Evolutionary conservation across 495 filamentous ascomycete species (phyloP).

Genomic region (Mycothermus thermophilus): DNA sequence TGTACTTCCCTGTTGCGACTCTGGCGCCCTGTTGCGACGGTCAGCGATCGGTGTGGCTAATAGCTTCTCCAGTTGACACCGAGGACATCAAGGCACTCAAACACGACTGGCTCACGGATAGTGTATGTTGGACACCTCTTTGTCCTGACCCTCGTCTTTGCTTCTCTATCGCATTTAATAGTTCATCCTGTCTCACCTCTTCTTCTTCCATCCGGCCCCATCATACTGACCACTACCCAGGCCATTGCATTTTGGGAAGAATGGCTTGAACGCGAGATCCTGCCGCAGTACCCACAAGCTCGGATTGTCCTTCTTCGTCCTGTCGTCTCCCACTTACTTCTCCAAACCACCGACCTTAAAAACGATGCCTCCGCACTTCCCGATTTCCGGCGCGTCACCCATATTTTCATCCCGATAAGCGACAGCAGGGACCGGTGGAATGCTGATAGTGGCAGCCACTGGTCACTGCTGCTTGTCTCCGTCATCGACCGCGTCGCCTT

Average conservation of each 20-base stretch:
- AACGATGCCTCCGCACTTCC: slow-evolving; percentile 63
- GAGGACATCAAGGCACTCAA: slow-evolving; percentile 81
- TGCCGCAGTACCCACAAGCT: slow-evolving; percentile 58
- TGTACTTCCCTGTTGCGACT: slow-evolving; percentile 1
- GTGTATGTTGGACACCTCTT: slow-evolving; percentile 42
- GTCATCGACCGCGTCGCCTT: slow-evolving; percentile 83
- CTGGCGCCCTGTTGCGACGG: background rate
- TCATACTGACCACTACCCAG: slow-evolving; percentile 24
- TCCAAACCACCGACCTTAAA: slow-evolving; percentile 63
- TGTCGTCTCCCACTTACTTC: slow-evolving; percentile 85
- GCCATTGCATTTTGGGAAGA: slow-evolving; percentile 97
- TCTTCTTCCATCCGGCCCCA: too few species aligned
- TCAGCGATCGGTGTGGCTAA: slow-evolving; percentile 5
- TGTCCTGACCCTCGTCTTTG: slow-evolving; percentile 6
- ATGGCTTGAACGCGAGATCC: slow-evolving; percentile 79
- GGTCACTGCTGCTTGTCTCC: slow-evolving; percentile 84
- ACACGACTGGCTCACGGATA: slow-evolving; percentile 96
- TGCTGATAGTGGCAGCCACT: slow-evolving; percentile 84
- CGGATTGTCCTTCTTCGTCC: slow-evolving; percentile 87
- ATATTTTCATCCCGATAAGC: slow-evolving; percentile 96
- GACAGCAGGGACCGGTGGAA: slow-evolving; percentile 62
- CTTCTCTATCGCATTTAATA: too few species aligned
- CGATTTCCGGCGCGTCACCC: slow-evolving; percentile 66
- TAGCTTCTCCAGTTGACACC: slow-evolving; percentile 25
- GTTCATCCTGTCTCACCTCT: too few species aligned